Evolutionary conservation across 2,329 filamentous ascomycete genomes (phyloP).

Genomic region (Penicillium capsulatum): DNA sequence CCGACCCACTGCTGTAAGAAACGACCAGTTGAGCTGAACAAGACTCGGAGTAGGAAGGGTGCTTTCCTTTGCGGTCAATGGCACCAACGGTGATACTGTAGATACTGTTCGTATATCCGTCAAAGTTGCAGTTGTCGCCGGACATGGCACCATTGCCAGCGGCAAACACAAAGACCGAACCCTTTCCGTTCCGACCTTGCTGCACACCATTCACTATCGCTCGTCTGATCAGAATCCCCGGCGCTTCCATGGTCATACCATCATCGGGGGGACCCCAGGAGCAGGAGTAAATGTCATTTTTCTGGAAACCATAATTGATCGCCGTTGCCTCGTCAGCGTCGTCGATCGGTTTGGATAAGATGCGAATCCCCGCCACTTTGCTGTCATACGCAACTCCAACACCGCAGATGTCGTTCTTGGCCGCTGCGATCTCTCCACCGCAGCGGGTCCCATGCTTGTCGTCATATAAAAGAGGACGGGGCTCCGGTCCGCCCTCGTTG

Average conservation of each 20-base stretch:
- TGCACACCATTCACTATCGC: slow-evolving; percentile 93
- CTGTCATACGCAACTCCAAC: slow-evolving; percentile 94
- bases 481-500: slow-evolving; percentile 77
- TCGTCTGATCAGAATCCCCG: slow-evolving; percentile 77
- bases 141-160: slow-evolving; percentile 84
- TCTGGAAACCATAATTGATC: slow-evolving; percentile 85
- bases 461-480: slow-evolving; percentile 75
- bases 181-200: slow-evolving; percentile 74
- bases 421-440: slow-evolving; percentile 88
- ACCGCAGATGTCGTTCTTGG: slow-evolving; percentile 87
- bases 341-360: slow-evolving; percentile 82
- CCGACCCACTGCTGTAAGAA: slow-evolving; percentile 88
- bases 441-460: slow-evolving; percentile 91
- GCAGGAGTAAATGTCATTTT: slow-evolving; percentile 97
- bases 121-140: slow-evolving; percentile 98
- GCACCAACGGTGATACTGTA: slow-evolving; percentile 97
- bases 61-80: slow-evolving; percentile 78
- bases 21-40: slow-evolving; percentile 95
- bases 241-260: slow-evolving; percentile 87
- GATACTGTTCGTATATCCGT: slow-evolving; percentile 98
- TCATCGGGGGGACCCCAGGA: slow-evolving; percentile 98
- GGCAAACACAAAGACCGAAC: slow-evolving; percentile 94
- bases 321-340: slow-evolving; percentile 90
- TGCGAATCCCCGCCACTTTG: slow-evolving; percentile 85
- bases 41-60: slow-evolving; percentile 93